Conservation (phyloP, 192 early-diverging fungal species). For the Coemansia guatemalensis region DNA sequence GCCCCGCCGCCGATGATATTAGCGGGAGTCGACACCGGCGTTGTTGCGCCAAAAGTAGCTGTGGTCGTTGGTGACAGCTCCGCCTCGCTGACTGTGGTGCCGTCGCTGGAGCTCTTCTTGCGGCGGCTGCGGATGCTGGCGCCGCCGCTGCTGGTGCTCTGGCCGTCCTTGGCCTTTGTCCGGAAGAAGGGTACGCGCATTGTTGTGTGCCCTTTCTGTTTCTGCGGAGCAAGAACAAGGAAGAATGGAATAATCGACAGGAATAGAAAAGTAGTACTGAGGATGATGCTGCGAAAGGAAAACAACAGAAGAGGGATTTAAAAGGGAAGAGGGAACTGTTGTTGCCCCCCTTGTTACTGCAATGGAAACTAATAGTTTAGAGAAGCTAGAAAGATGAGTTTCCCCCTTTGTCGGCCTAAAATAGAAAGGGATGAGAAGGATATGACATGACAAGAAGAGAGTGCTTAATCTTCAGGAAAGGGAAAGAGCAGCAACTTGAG, state of each 20-base stretch:
- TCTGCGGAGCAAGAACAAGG: neutral
- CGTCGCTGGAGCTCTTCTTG: neutral
- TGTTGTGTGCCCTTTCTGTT: neutral
- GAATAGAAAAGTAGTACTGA: too few species aligned
- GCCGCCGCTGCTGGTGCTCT: constrained; percentile 1
- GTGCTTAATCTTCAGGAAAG: too few species aligned
- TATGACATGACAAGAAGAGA: constrained; percentile 4
- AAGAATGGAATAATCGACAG: neutral
- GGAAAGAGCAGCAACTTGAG: too few species aligned
- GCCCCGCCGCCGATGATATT: too few species aligned
- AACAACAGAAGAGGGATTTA: constrained; percentile 10
- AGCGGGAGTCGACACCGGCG: constrained; percentile 3
- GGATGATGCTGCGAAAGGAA: constrained; percentile 8
- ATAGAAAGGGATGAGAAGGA: constrained; percentile 3
- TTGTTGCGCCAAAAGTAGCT: neutral
- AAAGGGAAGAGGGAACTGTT: neutral
- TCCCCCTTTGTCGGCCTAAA: neutral
- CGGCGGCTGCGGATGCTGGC: neutral
- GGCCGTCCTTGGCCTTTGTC: constrained; percentile 9
- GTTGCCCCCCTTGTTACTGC: neutral
- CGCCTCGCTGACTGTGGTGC: constrained; percentile 1
- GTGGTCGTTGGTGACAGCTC: neutral
- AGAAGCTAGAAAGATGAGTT: too few species aligned
- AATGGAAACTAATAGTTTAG: too few species aligned
- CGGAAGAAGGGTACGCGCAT: constrained; percentile 53